phyloP scores from a whole-genome alignment of 306 rosid genomes.

The Astragalus glycyphyllos region DNA sequence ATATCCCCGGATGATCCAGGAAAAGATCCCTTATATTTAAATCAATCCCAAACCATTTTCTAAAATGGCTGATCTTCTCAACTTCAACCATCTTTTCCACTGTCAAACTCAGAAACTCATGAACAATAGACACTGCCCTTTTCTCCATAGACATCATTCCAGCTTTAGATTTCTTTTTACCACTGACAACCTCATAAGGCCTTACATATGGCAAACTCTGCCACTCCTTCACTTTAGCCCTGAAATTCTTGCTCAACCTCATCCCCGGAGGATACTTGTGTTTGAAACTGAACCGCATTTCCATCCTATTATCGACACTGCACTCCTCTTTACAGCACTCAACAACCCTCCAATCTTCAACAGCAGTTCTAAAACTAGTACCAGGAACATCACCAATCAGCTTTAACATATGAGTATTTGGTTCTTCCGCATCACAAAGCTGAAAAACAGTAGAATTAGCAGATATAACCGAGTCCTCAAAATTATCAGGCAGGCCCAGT shows the following conservation, averaged over 20 bases:
- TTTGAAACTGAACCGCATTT: conserved; percentile 66
- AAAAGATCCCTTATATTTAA: conserved; percentile 77
- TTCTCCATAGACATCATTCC: conserved; percentile 69
- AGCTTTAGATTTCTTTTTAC: conserved; percentile 57
- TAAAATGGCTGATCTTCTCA: conserved; percentile 72
- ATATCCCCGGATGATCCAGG: conserved; percentile 86
- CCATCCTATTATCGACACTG: conserved; percentile 60
- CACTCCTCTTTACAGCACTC: conserved; percentile 77
- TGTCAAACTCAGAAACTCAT: conserved; percentile 85
- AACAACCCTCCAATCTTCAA: conserved; percentile 83
- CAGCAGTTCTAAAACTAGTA: conserved; percentile 58
- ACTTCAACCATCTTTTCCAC: conserved; percentile 97
- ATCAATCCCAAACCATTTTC: conserved; percentile 69
- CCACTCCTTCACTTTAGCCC: conserved; percentile 92
- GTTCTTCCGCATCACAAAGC: conserved; percentile 72
- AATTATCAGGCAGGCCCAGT: conserved; percentile 94
- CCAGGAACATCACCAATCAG: conserved; percentile 53
- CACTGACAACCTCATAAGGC: conserved; percentile 67
- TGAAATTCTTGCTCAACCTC: conserved; percentile 70
- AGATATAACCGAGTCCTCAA: conserved; percentile 76
- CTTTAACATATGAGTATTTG: conserved; percentile 77
- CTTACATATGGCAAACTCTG: conserved; percentile 76
- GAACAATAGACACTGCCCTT: conserved; percentile 79
- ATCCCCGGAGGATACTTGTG: conserved; percentile 86
- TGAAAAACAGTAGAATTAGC: conserved; percentile 65